These are phyloP conservation scores for Grigorovia transvaalensis DNA, from an alignment of 805 yeast species.

Conservation along the genomic window DNA sequence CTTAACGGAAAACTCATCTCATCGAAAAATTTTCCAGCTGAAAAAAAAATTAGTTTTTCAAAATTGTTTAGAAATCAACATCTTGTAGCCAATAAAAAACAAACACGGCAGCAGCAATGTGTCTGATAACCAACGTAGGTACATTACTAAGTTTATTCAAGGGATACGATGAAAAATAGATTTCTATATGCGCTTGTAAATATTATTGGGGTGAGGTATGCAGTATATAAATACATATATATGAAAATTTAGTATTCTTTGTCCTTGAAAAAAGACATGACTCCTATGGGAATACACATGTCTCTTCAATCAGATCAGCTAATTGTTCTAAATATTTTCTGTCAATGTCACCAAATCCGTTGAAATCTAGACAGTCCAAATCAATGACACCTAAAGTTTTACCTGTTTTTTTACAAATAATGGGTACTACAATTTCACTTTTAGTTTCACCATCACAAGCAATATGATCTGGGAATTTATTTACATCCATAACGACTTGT, in stretches of 20 bases:
- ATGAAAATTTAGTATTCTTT: no score
- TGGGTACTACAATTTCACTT: constrained; percentile 89
- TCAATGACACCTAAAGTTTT: constrained; percentile 68
- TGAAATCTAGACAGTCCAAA: constrained; percentile 57
- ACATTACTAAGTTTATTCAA: no score
- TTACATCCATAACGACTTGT: constrained; percentile 71
- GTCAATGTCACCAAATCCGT: constrained; percentile 65
- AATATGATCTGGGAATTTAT: constrained; percentile 79
- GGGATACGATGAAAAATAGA: no score
- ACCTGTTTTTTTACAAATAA: constrained; percentile 33
- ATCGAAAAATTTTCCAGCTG: constrained; percentile 1
- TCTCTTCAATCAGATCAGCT: constrained; percentile 39
- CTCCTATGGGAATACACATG: constrained; percentile 41
- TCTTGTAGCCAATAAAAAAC: no score
- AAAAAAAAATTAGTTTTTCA: no score
- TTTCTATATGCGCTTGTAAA: no score
- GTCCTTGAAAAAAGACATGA: no score
- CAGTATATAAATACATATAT: no score
- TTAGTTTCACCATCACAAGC: constrained; percentile 95
- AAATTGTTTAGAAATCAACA: no score
- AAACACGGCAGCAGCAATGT: no score
- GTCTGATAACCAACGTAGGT: no score
- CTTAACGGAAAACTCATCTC: constrained; percentile 3
- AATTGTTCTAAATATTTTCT: constrained; percentile 47
- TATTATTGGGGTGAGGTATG: no score